Evolutionary conservation across 2,329 filamentous ascomycete genomes (phyloP).

Genomic region (Colletotrichum shisoi): DNA sequence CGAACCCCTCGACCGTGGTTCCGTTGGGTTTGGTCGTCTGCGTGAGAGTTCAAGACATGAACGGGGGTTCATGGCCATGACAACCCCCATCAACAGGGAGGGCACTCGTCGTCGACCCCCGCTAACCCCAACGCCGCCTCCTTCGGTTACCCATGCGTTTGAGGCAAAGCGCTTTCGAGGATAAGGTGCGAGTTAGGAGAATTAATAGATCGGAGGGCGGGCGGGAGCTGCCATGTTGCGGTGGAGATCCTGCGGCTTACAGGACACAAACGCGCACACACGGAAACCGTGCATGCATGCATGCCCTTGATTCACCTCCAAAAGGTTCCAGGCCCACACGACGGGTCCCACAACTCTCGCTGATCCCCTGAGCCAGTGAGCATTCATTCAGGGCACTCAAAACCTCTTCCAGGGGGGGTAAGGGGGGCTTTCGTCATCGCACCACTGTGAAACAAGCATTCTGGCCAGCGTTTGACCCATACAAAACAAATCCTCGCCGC

Average conservation of each 20-base stretch:
- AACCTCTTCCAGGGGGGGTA: no score
- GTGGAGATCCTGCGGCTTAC: neutral
- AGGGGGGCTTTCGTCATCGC: constrained; percentile 27
- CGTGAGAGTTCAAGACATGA: neutral
- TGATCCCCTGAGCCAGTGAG: no score
- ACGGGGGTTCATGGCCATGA: neutral
- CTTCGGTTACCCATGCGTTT: neutral
- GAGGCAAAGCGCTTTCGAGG: constrained; percentile 14
- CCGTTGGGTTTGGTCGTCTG: neutral
- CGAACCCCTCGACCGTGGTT: neutral
- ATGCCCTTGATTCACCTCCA: no score
- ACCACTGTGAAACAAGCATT: constrained; percentile 33
- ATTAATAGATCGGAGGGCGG: constrained; percentile 22
- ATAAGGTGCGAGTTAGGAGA: constrained; percentile 20
- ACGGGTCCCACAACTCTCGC: no score
- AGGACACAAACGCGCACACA: neutral
- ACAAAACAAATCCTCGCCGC: neutral
- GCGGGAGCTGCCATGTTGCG: constrained; percentile 30
- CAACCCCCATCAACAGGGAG: neutral
- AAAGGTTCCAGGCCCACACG: neutral
- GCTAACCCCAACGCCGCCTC: neutral
- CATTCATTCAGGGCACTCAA: no score
- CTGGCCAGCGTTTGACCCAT: constrained; percentile 38
- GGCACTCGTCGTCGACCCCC: neutral
- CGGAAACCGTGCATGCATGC: no score